A percentile compares a stretch with the other conserved stretches of the same genome.
Evolutionary conservation across 352 stramenopile species (phyloP).

Genomic region (Pythium rishiriense): DNA sequence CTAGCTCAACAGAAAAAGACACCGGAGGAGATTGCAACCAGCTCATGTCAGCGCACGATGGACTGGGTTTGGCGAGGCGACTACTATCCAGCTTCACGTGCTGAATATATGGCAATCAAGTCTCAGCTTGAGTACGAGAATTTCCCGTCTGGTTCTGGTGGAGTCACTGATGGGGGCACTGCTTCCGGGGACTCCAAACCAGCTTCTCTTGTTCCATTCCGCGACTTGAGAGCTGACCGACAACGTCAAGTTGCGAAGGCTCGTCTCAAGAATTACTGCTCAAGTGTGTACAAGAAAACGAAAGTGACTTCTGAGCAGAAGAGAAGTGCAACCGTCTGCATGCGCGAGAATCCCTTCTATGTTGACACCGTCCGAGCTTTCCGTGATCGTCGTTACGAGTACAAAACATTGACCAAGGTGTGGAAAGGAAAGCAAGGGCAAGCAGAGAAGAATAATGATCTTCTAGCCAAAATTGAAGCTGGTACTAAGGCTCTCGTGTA

Average conservation of each 20-base stretch:
- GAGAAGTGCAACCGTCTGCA: conserved; percentile 96
- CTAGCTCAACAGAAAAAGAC: conserved; percentile 73
- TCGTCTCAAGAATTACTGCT: conserved; percentile 93
- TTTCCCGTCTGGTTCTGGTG: conserved; percentile 34
- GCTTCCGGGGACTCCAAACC: conserved; percentile 8
- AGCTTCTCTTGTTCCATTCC: conserved; percentile 49
- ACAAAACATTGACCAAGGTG: conserved; percentile 98
- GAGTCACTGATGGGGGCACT: conserved; percentile 1
- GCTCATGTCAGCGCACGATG: conserved; percentile 97
- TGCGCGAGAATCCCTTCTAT: conserved; percentile 99
- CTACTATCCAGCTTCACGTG: conserved; percentile 91
- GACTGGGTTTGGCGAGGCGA: conserved; percentile 99
- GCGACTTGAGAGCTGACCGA: conserved; percentile 52
- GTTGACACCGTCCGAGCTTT: conserved; percentile 99
- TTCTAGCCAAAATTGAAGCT: conserved; percentile 86
- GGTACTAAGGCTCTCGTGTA: conserved; percentile 92
- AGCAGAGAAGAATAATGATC: conserved; percentile 79
- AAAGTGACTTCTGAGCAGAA: conserved; percentile 97
- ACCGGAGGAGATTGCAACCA: conserved; percentile 37
- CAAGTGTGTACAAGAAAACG: conserved; percentile 97
- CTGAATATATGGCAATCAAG: conserved; percentile 96
- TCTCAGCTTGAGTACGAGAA: conserved; percentile 94
- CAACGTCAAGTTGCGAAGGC: conserved; percentile 75
- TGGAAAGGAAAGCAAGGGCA: conserved; percentile 85
- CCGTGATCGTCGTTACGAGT: conserved; percentile 98